Percentiles rank a stretch among this genome's conserved stretches.
phyloP scores from a whole-genome alignment of 495 filamentous ascomycete genomes.

The Daldinia caldariorum region DNA sequence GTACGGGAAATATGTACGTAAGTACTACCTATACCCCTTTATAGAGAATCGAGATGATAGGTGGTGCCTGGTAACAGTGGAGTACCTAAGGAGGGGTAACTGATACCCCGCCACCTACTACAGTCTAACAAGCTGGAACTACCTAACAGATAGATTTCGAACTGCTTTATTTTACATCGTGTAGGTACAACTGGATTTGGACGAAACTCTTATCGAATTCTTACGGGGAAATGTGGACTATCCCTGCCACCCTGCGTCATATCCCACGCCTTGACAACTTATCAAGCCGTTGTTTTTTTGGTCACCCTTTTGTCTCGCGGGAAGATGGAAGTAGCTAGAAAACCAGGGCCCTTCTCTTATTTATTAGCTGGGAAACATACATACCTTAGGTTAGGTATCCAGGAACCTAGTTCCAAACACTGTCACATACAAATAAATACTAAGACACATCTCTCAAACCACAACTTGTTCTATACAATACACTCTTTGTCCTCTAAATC shows the following conservation, averaged over 20 bases:
- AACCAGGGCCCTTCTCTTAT: neutral
- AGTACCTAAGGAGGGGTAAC: too few species aligned
- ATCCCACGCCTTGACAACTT: too few species aligned
- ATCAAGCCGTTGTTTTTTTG: too few species aligned
- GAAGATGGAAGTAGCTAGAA: constrained; percentile 32
- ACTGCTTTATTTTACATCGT: neutral
- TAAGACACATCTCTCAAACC: constrained; percentile 6
- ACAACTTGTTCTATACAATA: neutral
- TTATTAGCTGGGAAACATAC: constrained; percentile 2
- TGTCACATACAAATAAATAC: constrained; percentile 31
- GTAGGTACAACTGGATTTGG: neutral
- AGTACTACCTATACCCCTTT: too few species aligned
- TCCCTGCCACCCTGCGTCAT: constrained; percentile 40
- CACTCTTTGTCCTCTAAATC: neutral
- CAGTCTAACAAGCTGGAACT: too few species aligned
- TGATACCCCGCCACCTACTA: too few species aligned
- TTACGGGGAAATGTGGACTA: constrained; percentile 8
- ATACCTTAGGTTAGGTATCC: too few species aligned
- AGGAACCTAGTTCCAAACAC: neutral
- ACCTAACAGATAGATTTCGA: too few species aligned
- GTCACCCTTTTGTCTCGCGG: neutral
- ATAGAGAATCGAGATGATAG: too few species aligned
- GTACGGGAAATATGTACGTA: too few species aligned
- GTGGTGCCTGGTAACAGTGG: too few species aligned
- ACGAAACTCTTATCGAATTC: neutral